Conservation (phyloP, 2,329 filamentous ascomycete genomes). For the Chrysosporium keratinophilum region DNA sequence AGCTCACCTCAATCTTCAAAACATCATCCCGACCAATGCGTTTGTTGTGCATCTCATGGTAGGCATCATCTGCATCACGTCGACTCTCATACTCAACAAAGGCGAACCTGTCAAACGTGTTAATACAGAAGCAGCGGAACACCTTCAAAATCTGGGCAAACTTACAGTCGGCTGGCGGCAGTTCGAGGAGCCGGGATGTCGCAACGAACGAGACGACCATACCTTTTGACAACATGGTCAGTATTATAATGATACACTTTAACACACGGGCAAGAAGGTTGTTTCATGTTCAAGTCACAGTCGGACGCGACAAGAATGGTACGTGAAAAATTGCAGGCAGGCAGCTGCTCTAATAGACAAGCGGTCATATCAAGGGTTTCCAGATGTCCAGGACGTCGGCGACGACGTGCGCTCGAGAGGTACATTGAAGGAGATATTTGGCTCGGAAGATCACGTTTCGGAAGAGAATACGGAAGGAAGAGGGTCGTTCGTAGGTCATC, state of each 20-base stretch:
- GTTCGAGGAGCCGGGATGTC: conserved; percentile 95
- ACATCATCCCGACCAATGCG: conserved; percentile 90
- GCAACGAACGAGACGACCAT: conserved; percentile 93
- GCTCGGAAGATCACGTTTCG: conserved; percentile 16
- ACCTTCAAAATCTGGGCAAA: conserved; percentile 23
- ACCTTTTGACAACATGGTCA: conserved; percentile 53
- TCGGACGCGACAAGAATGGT: neutral
- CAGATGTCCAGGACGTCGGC: conserved; percentile 14
- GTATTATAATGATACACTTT: conserved; percentile 1
- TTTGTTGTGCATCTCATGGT: conserved; percentile 99
- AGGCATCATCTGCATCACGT: conserved; percentile 95
- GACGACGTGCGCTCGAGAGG: conserved; percentile 13
- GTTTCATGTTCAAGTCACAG: neutral
- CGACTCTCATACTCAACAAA: conserved; percentile 99
- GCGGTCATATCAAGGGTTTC: conserved; percentile 7
- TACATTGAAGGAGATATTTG: conserved; percentile 12
- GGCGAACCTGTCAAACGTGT: conserved; percentile 56
- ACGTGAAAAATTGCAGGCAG: conserved; percentile 4
- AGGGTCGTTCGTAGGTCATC: conserved; percentile 19
- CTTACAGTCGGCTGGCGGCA: conserved; percentile 89
- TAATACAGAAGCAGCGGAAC: neutral
- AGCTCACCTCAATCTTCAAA: conserved; percentile 86
- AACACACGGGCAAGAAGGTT: neutral
- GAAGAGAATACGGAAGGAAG: conserved; percentile 16
- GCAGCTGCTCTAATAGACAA: conserved; percentile 2